Evolutionary conservation across 2,329 filamentous ascomycete species (phyloP), one percentile per base, ranked within the genome.

Genomic region (Curvularia sp.): DNA sequence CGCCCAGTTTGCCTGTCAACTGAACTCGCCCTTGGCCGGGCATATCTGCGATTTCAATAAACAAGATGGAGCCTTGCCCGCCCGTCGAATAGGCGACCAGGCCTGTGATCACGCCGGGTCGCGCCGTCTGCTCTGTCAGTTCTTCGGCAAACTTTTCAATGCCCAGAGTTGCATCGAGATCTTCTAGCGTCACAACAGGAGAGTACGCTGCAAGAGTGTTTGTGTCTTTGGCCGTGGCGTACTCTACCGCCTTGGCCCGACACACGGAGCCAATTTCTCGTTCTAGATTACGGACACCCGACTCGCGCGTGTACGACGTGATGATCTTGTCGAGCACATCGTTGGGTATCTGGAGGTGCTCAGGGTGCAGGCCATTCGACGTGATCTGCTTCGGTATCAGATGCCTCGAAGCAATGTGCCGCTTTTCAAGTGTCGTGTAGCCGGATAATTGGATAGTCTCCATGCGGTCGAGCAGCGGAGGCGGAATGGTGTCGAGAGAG

Each of bases 1-100:
- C 93, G 63, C 95, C 95, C 6, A 99, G 87, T 77, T 96, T 98
- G 61, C 95, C 95, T 1, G 95, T 99, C 26, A 99, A 87, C 79
- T 98, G 95, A 35, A 99, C 92, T 53, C 90, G 89, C 33, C 95
- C 95, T 56, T 87, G 89, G 43, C 95, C 95, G 0, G 95, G 95
- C 93, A 98, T 98, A 74, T 97, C 93, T 10, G 94, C 92, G 44
- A 97, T 92, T 79, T 99, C 95, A 69, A 99, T 99, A 82, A 99
- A 99, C 55, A 99, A 85, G 71, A 99, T 99, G 73, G 91, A 93
- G 62, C 95, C 95, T 76, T 97, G 94, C 48, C 93, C 93, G 49
- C 95, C 94, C 4, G 89, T 90, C 72, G 89, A 92, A 81, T 97
- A 99, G 8, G 95, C 95, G 15, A 99, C 95, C 31, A 99, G 88